These are phyloP conservation scores for Cladophialophora bantiana DNA, from an alignment of 2,329 filamentous ascomycete species.

Conservation along the genomic window DNA sequence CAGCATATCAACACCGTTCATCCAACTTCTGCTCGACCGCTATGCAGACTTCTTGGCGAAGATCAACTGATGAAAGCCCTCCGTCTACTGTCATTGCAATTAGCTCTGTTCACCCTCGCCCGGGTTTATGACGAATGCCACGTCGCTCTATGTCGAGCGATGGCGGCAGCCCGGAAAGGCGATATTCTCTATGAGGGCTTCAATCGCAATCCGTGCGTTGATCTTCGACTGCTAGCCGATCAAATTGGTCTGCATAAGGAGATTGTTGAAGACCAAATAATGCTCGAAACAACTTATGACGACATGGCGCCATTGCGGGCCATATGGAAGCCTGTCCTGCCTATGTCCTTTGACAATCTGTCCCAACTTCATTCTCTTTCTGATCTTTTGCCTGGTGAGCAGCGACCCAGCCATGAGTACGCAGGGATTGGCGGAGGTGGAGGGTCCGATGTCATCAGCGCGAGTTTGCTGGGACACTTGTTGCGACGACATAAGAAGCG, in stretches of 20 bases:
- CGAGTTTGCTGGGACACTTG: constrained; percentile 37
- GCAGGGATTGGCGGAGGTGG: constrained; percentile 39
- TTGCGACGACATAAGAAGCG: constrained; percentile 29
- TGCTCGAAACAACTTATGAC: constrained; percentile 19
- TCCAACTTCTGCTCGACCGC: constrained; percentile 25
- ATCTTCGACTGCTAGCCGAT: constrained; percentile 27
- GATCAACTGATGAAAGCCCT: constrained; percentile 25
- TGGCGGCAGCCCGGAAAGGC: constrained; percentile 21
- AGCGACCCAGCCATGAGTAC: constrained; percentile 23
- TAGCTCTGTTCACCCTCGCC: constrained; percentile 34
- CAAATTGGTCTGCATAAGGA: constrained; percentile 15
- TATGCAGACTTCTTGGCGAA: constrained; percentile 30
- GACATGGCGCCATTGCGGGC: constrained; percentile 10
- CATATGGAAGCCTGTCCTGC: constrained; percentile 27
- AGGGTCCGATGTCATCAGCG: constrained; percentile 40
- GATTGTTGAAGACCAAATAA: constrained; percentile 28
- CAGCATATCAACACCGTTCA: constrained; percentile 27
- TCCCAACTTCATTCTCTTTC: constrained; percentile 28
- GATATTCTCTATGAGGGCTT: constrained; percentile 26
- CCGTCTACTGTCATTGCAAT: constrained; percentile 17
- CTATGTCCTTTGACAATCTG: constrained; percentile 36
- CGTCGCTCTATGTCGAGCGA: constrained; percentile 29
- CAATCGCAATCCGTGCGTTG: constrained; percentile 26
- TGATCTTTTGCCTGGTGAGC: constrained; percentile 34
- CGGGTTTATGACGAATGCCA: constrained; percentile 38